Conservation (phyloP, 2,329 filamentous ascomycete genomes). For the Pseudogymnoascus sp. region DNA sequence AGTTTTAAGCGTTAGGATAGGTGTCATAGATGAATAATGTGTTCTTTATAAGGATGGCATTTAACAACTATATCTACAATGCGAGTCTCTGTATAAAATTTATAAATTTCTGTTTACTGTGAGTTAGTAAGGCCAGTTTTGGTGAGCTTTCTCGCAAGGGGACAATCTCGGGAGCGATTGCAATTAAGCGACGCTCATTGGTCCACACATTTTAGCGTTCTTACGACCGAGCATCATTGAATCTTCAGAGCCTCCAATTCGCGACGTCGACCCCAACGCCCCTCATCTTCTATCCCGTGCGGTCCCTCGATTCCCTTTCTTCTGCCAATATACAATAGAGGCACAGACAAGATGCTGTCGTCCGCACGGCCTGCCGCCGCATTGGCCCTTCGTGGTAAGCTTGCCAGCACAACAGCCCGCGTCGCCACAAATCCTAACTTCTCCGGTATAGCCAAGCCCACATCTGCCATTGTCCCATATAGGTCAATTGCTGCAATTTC, state of each 20-base stretch:
- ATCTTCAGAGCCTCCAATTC: constrained; percentile 8
- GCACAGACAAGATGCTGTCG: constrained; percentile 32
- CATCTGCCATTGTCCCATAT: constrained; percentile 52
- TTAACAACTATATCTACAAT: neutral
- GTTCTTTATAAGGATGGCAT: constrained; percentile 4
- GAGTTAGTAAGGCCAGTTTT: neutral
- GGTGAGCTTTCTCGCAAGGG: constrained; percentile 1
- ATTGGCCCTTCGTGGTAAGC: constrained; percentile 36
- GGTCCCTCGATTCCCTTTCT: neutral
- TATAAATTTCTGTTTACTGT: neutral
- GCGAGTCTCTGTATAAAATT: neutral
- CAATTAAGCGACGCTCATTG: constrained; percentile 8
- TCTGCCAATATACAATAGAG: constrained; percentile 9
- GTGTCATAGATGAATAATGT: constrained; percentile 7
- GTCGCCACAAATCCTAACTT: constrained; percentile 23
- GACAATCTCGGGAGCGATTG: constrained; percentile 10
- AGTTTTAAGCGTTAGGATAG: constrained; percentile 9
- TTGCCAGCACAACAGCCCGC: constrained; percentile 1
- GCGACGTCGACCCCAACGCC: constrained; percentile 3
- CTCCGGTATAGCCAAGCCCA: constrained; percentile 51
- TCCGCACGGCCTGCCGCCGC: constrained; percentile 35
- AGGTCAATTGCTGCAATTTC: constrained; percentile 57
- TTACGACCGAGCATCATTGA: constrained; percentile 9
- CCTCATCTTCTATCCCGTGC: constrained; percentile 1
- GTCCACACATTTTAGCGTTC: constrained; percentile 8